These are phyloP conservation scores for Peniophora sp. DNA, from an alignment of 1,284 basidiomycete species.

Conservation along the genomic window DNA sequence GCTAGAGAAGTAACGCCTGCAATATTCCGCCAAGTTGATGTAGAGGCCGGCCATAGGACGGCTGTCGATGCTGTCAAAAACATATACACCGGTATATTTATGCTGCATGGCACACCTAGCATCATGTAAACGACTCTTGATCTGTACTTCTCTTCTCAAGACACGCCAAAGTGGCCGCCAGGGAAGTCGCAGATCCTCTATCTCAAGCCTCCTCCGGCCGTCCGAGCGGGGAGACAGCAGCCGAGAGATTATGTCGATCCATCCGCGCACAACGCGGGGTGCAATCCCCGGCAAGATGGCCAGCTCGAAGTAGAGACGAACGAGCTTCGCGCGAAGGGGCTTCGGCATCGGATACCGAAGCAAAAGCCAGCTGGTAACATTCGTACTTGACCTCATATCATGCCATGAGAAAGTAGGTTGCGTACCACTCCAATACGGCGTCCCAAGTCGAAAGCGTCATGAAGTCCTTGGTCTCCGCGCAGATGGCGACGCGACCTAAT, in stretches of 20 bases:
- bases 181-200: constrained; percentile 61
- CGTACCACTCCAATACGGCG: constrained; percentile 64
- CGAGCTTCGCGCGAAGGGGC: constrained; percentile 69
- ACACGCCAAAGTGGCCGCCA: constrained; percentile 72
- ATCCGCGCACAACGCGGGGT: constrained; percentile 58
- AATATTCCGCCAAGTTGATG: constrained; percentile 65
- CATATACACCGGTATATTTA: no score
- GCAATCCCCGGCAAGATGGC: constrained; percentile 71
- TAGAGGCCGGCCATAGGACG: constrained; percentile 64
- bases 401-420: constrained; percentile 8
- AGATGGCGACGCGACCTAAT: constrained; percentile 64
- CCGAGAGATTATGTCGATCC: constrained; percentile 67
- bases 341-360: constrained; percentile 78
- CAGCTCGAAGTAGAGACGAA: constrained; percentile 76
- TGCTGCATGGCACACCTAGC: constrained; percentile 35
- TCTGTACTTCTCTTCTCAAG: constrained; percentile 68
- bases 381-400: constrained; percentile 1
- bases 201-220: constrained; percentile 54
- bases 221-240: constrained; percentile 62
- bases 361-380: constrained; percentile 60
- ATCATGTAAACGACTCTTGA: constrained; percentile 53
- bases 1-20: constrained; percentile 62
- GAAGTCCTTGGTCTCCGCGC: constrained; percentile 74
- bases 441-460: constrained; percentile 64
- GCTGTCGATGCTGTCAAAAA: constrained; percentile 23